Evolutionary conservation across 192 early-diverging fungal species (phyloP).

Genomic region (Dispira simplex): DNA sequence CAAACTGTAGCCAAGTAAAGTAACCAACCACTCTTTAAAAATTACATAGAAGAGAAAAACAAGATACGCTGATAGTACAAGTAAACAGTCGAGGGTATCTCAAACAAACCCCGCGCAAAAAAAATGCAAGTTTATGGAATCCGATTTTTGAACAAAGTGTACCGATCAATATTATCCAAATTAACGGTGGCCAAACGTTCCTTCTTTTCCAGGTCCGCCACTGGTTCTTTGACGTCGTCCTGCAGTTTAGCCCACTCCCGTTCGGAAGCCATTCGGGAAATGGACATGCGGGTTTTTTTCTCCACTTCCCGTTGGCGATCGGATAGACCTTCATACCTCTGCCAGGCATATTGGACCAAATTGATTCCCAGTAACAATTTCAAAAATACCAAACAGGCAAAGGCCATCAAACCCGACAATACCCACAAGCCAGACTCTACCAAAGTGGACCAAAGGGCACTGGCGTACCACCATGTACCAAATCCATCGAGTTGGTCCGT

Average conservation of each 20-base stretch:
- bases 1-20: background rate
- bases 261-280: constrained; percentile 21
- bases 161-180: constrained; percentile 81
- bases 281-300: constrained; percentile 19
- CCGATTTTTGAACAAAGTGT: constrained; percentile 78
- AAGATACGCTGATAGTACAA: background rate
- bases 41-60: background rate
- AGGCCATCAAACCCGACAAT: constrained; percentile 29
- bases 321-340: constrained; percentile 41
- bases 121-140: constrained; percentile 40
- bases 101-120: background rate
- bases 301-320: constrained; percentile 25
- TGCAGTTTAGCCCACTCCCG: constrained; percentile 21
- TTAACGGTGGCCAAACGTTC: constrained; percentile 39
- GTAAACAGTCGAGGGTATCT: background rate
- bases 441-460: constrained; percentile 15
- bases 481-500: constrained; percentile 1
- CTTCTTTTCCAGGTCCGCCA: constrained; percentile 21
- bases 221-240: constrained; percentile 1
- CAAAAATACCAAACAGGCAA: constrained; percentile 37
- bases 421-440: constrained; percentile 29
- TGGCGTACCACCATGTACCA: constrained; percentile 8
- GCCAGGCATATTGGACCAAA: constrained; percentile 55
- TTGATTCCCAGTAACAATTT: constrained; percentile 66
- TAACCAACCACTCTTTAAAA: background rate